phyloP scores from a whole-genome alignment of 106 monocot species.

The Dendrobium officinale region DNA sequence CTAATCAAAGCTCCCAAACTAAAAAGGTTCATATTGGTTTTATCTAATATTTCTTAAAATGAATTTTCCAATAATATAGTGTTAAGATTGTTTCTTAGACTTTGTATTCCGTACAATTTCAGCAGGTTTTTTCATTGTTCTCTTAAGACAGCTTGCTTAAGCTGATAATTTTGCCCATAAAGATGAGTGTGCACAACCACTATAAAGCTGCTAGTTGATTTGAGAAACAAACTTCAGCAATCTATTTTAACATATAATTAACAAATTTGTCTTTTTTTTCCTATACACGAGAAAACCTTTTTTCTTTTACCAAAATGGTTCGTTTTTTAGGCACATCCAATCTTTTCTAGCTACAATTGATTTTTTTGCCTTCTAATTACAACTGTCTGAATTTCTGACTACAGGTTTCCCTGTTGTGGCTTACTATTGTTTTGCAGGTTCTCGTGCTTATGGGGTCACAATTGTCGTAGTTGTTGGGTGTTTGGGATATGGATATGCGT shows the following conservation, averaged over 20 bases:
- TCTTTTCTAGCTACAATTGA: not conserved
- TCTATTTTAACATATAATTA: not conserved
- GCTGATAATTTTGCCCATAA: too few species aligned
- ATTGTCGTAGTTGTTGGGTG: slow-evolving; percentile 47
- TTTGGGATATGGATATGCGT: slow-evolving; percentile 55
- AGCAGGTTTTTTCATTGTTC: not conserved
- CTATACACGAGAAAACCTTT: not conserved
- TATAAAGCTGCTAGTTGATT: not conserved
- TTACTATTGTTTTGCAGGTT: slow-evolving; percentile 31
- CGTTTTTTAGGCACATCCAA: not conserved
- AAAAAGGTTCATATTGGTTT: not conserved
- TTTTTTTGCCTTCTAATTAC: not conserved
- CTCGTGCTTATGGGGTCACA: slow-evolving; percentile 32
- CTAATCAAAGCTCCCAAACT: not conserved
- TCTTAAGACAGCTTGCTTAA: not conserved
- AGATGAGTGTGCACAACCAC: not conserved
- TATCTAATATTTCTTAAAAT: not conserved
- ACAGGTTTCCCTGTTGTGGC: not conserved
- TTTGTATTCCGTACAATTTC: not conserved
- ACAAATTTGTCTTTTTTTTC: not conserved
- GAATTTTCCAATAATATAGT: not conserved
- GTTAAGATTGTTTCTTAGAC: not conserved
- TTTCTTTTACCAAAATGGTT: not conserved
- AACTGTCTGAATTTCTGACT: not conserved
- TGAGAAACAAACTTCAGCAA: not conserved